Conservation (phyloP, 116 monocot genomes). For the Thalassia testudinum region DNA sequence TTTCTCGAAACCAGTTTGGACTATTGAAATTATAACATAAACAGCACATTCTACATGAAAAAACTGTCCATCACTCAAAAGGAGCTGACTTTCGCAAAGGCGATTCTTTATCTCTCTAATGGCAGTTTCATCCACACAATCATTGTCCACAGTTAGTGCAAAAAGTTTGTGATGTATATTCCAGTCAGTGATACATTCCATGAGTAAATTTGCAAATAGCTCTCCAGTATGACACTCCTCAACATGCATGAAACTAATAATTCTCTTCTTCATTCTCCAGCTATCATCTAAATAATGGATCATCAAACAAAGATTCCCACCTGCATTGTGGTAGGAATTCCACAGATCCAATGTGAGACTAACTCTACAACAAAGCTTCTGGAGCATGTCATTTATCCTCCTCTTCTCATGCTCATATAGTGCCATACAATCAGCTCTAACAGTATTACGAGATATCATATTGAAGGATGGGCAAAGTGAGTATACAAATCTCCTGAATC, state of each 20-base stretch:
- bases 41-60: slow-evolving; percentile 23
- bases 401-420: slow-evolving; percentile 24
- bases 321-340: slow-evolving; percentile 16
- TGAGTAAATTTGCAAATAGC: slow-evolving; percentile 16
- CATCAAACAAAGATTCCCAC: slow-evolving; percentile 14
- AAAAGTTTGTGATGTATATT: slow-evolving; percentile 21
- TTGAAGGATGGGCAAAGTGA: slow-evolving; percentile 23
- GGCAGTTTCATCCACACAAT: slow-evolving; percentile 11
- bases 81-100: slow-evolving; percentile 5
- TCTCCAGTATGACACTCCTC: slow-evolving; percentile 14
- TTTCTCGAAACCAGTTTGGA: slow-evolving; percentile 9
- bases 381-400: slow-evolving; percentile 9
- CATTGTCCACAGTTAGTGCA: slow-evolving; percentile 22
- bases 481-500: slow-evolving; percentile 28
- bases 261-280: slow-evolving; percentile 25
- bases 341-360: slow-evolving; percentile 24
- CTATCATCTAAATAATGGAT: slow-evolving; percentile 22
- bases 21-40: slow-evolving; percentile 12
- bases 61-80: slow-evolving; percentile 11
- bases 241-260: slow-evolving; percentile 25
- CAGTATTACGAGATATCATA: slow-evolving; percentile 3
- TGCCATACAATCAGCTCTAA: slow-evolving; percentile 18
- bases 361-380: slow-evolving; percentile 13
- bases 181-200: slow-evolving; percentile 16
- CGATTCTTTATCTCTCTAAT: slow-evolving; percentile 13